phyloP scores from a whole-genome alignment of 1,284 basidiomycete species.

The Megacollybia platyphylla region DNA sequence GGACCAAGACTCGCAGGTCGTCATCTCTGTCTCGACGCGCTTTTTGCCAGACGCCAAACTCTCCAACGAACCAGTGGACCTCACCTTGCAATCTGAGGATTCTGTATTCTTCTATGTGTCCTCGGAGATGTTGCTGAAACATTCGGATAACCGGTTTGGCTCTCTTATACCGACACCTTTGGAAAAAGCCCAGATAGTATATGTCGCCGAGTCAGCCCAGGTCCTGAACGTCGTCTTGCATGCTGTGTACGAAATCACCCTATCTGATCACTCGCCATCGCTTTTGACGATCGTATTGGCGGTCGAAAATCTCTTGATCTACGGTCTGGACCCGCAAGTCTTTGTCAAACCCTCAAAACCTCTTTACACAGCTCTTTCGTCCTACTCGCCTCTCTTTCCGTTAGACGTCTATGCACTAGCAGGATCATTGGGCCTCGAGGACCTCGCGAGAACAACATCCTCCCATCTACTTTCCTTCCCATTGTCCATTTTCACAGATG shows the following conservation, averaged over 20 bases:
- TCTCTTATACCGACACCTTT: background rate
- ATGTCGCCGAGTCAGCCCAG: background rate
- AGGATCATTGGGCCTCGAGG: conserved; percentile 38
- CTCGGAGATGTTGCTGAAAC: background rate
- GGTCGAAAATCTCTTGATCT: conserved; percentile 26
- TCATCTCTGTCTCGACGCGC: background rate
- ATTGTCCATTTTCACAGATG: too few relatives aligned
- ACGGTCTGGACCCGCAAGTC: conserved; percentile 33
- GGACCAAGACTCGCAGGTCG: background rate
- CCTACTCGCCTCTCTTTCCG: conserved; percentile 40
- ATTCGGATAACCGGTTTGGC: conserved; percentile 2
- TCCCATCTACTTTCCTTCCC: conserved; percentile 47
- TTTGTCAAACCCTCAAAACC: conserved; percentile 26
- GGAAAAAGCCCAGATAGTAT: background rate
- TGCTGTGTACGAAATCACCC: background rate
- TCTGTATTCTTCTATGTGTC: conserved; percentile 2
- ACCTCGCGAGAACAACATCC: conserved; percentile 46
- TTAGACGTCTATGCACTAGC: conserved; percentile 50
- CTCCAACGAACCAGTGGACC: background rate
- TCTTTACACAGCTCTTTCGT: conserved; percentile 32
- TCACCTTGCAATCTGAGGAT: conserved; percentile 1
- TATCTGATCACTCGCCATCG: conserved; percentile 46
- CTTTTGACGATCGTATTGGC: conserved; percentile 33
- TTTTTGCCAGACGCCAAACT: background rate
- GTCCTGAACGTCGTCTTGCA: conserved; percentile 3